phyloP scores from a whole-genome alignment of 805 yeast genomes.

The Sugiyamaella valdiviana region DNA sequence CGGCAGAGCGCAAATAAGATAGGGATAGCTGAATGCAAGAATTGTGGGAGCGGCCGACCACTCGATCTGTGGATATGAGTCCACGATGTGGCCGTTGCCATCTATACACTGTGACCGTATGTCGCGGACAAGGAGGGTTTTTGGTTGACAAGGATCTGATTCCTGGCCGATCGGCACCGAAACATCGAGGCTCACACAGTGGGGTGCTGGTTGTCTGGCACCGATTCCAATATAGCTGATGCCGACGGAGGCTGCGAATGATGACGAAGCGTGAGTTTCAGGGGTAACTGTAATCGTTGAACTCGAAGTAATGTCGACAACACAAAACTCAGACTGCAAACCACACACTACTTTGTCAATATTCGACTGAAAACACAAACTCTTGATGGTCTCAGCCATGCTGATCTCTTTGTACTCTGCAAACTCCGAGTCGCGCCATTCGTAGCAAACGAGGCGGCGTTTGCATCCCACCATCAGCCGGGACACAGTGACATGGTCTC shows the following conservation, averaged over 20 bases:
- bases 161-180: background rate
- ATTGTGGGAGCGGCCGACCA: conserved; percentile 28
- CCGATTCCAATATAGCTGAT: conserved; percentile 19
- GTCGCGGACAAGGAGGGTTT: conserved; percentile 12
- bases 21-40: conserved; percentile 37
- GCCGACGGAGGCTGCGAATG: conserved; percentile 12
- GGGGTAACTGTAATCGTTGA: conserved; percentile 7
- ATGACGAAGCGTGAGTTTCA: conserved; percentile 7
- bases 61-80: conserved; percentile 10
- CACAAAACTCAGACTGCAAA: conserved; percentile 23
- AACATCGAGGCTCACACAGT: conserved; percentile 6
- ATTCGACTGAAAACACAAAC: conserved; percentile 22
- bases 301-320: conserved; percentile 16
- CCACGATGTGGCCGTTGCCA: conserved; percentile 13
- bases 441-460: conserved; percentile 21
- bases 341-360: conserved; percentile 21
- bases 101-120: conserved; percentile 8
- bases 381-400: conserved; percentile 24
- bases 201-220: conserved; percentile 9
- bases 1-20: conserved; percentile 30
- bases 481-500: conserved; percentile 23
- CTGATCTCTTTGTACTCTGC: conserved; percentile 25
- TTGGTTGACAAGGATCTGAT: background rate
- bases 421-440: conserved; percentile 28
- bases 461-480: conserved; percentile 26